Conservation (phyloP, 192 early-diverging fungal species). For the Coemansia sp. region DNA sequence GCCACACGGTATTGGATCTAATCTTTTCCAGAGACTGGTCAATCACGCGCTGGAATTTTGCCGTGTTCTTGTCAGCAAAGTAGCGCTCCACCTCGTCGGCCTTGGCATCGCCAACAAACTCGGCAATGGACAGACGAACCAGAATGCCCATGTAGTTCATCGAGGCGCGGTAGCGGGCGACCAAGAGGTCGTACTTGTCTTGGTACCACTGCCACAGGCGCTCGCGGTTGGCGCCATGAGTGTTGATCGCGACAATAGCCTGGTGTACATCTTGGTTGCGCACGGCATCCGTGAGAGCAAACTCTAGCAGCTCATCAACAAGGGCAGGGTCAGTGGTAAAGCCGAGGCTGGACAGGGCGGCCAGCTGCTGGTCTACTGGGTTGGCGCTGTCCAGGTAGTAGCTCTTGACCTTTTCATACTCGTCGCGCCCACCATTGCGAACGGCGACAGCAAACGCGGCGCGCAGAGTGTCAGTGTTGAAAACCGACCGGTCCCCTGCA, state of each 20-base stretch:
- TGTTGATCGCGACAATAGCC: constrained; percentile 54
- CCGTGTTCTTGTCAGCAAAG: constrained; percentile 58
- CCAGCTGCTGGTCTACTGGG: constrained; percentile 69
- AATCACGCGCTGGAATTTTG: constrained; percentile 62
- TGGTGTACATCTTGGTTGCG: constrained; percentile 72
- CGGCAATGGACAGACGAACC: constrained; percentile 63
- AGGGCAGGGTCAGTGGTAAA: constrained; percentile 59
- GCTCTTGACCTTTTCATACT: constrained; percentile 67
- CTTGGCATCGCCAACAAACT: constrained; percentile 62
- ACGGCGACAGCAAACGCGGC: constrained; percentile 69
- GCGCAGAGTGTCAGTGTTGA: constrained; percentile 51
- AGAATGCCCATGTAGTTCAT: constrained; percentile 71
- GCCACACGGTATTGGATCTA: constrained; percentile 59
- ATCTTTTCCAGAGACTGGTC: constrained; percentile 75
- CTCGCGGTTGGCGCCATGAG: constrained; percentile 61
- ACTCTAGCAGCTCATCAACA: constrained; percentile 62
- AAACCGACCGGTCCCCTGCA: constrained; percentile 62
- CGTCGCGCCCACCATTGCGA: constrained; percentile 59
- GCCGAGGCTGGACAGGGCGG: constrained; percentile 68
- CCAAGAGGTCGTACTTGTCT: constrained; percentile 62
- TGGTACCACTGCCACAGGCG: constrained; percentile 71
- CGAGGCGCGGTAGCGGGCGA: constrained; percentile 64
- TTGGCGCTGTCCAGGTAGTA: constrained; percentile 63
- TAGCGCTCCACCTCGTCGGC: constrained; percentile 63
- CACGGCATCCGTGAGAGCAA: constrained; percentile 69